Conservation (phyloP, 495 filamentous ascomycete species). For the Penicillium lividum region DNA sequence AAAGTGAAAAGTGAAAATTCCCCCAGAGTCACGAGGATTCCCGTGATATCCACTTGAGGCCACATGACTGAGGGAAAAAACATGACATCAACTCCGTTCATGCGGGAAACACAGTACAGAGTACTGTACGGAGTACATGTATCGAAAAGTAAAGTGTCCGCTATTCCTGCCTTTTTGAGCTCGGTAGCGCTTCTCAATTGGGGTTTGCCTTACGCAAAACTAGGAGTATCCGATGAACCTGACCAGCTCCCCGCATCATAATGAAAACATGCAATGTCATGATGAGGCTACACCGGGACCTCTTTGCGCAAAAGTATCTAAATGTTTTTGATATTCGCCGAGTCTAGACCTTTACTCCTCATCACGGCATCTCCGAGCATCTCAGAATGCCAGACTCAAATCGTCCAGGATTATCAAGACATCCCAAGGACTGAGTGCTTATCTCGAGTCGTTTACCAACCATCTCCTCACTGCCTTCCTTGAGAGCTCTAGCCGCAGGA, state of each 20-base stretch:
- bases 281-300: constrained; percentile 14
- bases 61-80: constrained; percentile 3
- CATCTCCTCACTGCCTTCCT: constrained; percentile 14
- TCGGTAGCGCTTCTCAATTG: neutral
- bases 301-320: constrained; percentile 3
- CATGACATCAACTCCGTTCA: constrained; percentile 6
- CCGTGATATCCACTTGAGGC: constrained; percentile 9
- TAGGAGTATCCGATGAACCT: neutral
- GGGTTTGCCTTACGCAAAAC: neutral
- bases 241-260: constrained; percentile 9
- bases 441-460: constrained; percentile 21
- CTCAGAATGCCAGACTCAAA: neutral
- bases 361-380: constrained; percentile 4
- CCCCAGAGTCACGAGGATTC: constrained; percentile 8
- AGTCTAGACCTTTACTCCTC: constrained; percentile 1
- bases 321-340: neutral
- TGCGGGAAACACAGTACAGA: neutral
- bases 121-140: neutral
- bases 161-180: constrained; percentile 1
- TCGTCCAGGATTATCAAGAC: neutral
- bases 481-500: constrained; percentile 20
- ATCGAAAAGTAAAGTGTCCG: neutral
- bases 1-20: neutral
- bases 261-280: constrained; percentile 26
- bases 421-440: constrained; percentile 26